phyloP scores from a whole-genome alignment of 495 filamentous ascomycete genomes.

The Acidomyces sp. region DNA sequence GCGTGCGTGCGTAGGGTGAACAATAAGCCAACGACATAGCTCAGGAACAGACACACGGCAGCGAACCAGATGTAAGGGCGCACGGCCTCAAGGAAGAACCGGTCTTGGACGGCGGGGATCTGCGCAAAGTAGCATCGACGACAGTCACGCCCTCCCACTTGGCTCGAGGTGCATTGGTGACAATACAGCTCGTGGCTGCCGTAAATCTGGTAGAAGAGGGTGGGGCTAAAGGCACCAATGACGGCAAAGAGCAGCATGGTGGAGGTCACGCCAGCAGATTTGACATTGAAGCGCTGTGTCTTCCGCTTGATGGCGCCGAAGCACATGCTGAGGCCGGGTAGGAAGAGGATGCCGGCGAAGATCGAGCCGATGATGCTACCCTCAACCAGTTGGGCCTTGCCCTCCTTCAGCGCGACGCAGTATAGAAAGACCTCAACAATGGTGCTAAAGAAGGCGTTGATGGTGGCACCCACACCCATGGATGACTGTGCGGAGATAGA shows the following conservation, averaged over 20 bases:
- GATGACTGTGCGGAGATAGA: constrained; percentile 97
- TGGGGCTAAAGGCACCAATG: constrained; percentile 93
- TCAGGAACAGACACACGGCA: constrained; percentile 73
- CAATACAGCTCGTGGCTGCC: constrained; percentile 93
- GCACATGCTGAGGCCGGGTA: constrained; percentile 97
- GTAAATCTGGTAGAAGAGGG: constrained; percentile 98
- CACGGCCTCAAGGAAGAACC: constrained; percentile 80
- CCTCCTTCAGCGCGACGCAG: constrained; percentile 83
- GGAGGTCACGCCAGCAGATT: constrained; percentile 90
- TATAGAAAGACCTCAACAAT: constrained; percentile 97
- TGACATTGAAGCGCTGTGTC: constrained; percentile 96
- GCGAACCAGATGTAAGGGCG: constrained; percentile 85
- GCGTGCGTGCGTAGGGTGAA: constrained; percentile 95
- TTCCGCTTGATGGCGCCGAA: constrained; percentile 96
- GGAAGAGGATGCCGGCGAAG: constrained; percentile 88
- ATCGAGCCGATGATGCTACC: constrained; percentile 96
- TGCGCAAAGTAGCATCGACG: constrained; percentile 90
- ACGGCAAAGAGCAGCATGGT: constrained; percentile 97
- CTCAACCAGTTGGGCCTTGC: constrained; percentile 86
- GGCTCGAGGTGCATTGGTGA: constrained; percentile 50
- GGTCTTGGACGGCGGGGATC: constrained; percentile 66
- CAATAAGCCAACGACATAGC: constrained; percentile 87
- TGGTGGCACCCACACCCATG: constrained; percentile 98
- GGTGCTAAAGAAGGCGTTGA: constrained; percentile 99
- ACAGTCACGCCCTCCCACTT: constrained; percentile 47